A percentile compares a stretch with the other conserved stretches of the same genome.
Evolutionary conservation across 441 rosid genomes (phyloP).

Genomic region (Gossypium laxum): DNA sequence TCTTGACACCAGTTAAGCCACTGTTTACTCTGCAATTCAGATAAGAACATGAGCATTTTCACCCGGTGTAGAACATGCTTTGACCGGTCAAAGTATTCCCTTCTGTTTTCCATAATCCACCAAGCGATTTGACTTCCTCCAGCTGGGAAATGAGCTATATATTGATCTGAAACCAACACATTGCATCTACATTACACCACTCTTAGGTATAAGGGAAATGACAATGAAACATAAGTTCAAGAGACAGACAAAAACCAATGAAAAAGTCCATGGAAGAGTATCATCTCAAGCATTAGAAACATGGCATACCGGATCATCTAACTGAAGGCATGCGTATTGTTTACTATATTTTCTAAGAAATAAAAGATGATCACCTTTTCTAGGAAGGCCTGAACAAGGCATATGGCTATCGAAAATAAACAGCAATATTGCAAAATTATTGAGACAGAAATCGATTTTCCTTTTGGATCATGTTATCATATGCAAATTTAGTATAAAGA

Average conservation of each 20-base stretch:
- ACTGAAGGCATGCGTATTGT: neutral
- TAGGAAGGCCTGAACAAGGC: neutral
- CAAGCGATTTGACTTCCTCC: constrained; percentile 91
- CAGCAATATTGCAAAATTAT: neutral
- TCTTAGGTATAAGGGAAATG: neutral
- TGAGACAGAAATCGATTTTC: neutral
- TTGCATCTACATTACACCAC: neutral
- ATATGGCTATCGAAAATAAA: neutral
- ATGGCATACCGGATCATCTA: neutral
- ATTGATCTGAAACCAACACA: constrained; percentile 56
- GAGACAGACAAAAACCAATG: neutral
- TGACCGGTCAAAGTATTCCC: constrained; percentile 82
- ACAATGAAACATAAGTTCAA: neutral
- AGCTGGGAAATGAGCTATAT: constrained; percentile 73
- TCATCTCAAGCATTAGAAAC: neutral
- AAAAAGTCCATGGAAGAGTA: neutral
- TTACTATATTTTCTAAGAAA: neutral
- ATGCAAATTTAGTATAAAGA: neutral
- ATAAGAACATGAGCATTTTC: constrained; percentile 67
- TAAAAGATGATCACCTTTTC: neutral
- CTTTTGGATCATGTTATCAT: neutral
- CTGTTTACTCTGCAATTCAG: constrained; percentile 72
- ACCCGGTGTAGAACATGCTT: constrained; percentile 67
- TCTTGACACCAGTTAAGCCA: constrained; percentile 90
- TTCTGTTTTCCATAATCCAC: constrained; percentile 98